Base-by-base conservation (phyloP, 331 rosid genomes). In the Cucumis variabilis region DNA sequence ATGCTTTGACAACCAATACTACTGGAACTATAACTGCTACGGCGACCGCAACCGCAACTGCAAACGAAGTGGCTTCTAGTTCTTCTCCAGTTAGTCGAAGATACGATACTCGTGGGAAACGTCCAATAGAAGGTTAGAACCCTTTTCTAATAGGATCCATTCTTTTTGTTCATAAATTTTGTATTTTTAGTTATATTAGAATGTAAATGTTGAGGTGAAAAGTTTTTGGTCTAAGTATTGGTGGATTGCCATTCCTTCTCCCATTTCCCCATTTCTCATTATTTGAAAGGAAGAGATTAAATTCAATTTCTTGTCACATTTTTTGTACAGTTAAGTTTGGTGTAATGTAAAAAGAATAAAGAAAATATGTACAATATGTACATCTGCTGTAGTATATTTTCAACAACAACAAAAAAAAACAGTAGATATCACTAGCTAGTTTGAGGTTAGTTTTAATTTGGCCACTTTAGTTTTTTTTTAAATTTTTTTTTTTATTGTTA, bases 1-100 rank as follows among this genome's bases (percentile, higher is more conserved):
- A 76, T 1, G 48, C 93, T 46, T 84, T 51, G 4, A 94, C 89
- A 21, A 88, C 93, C 2, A 96, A 92, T 85, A 88, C 90, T 71
- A 89, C 91, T 17, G 88, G 55, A 9, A 73, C 60, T 50, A 87
- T 88, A 25, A 87, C 87, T 0, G 89, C 89, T 60, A 81, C 93
- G 2, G 84, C 89, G 30, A 81, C 93, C 2, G 83, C 30, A 30
- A 24, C 62, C 0, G 73, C 82, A 48, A 46, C 90, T 1, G 83
- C 71, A 16, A 48, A 66, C 23, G 85, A 84, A 23, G 46, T 88
- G 5, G 58, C 78, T 82, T 88, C 90, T 0, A 72, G 86, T 28
- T 84, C 87, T 33, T 41, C 86, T 83, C 24, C 75, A 41, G 33
- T 33, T 83, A 41, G 62, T 83, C 62, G 62, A 41, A 24, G 62